Conservation (phyloP, 2,329 filamentous ascomycete genomes). For the Fusarium sp. region DNA sequence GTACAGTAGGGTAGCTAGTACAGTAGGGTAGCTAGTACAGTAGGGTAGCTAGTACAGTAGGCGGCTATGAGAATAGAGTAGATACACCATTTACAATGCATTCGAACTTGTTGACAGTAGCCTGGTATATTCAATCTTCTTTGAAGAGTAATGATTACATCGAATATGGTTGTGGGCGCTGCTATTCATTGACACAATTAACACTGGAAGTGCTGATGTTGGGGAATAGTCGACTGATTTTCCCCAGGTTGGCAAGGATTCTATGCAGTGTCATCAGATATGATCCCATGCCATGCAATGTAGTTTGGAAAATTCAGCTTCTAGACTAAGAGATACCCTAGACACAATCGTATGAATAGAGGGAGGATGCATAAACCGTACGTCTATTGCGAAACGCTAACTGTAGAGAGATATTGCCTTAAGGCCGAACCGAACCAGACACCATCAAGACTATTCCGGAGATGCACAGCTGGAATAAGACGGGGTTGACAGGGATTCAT, state of each 20-base stretch:
- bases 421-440: slow-evolving; percentile 20
- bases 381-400: slow-evolving; percentile 8
- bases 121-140: neutral
- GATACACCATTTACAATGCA: neutral
- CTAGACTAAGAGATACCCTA: slow-evolving; percentile 26
- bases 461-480: slow-evolving; percentile 1
- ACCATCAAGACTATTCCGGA: slow-evolving; percentile 1
- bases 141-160: no score
- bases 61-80: neutral
- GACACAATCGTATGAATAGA: slow-evolving; percentile 12
- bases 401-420: slow-evolving; percentile 13
- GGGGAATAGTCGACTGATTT: neutral
- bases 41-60: neutral
- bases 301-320: slow-evolving; percentile 16
- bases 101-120: neutral
- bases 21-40: neutral
- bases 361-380: slow-evolving; percentile 28
- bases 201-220: neutral
- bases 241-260: neutral
- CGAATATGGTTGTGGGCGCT: no score
- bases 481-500: neutral
- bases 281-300: slow-evolving; percentile 8
- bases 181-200: neutral
- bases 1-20: neutral
- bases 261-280: neutral